Evolutionary conservation across 164 flowering plant genomes (phyloP).

Genomic region (Pachysandra terminalis): DNA sequence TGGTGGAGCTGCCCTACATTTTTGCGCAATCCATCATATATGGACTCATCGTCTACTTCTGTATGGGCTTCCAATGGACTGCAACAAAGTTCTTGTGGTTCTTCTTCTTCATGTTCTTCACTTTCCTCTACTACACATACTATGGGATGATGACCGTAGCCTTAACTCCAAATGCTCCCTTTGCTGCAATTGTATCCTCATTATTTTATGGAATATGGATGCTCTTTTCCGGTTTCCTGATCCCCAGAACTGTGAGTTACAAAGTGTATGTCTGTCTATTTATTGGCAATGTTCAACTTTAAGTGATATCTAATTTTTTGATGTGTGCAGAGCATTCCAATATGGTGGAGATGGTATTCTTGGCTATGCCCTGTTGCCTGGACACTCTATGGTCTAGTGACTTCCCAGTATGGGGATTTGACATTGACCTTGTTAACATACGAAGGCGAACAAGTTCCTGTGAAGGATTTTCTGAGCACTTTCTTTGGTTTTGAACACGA

Average conservation of each 20-base stretch:
- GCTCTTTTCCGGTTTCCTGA: conserved; percentile 31
- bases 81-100: conserved; percentile 27
- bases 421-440: conserved; percentile 8
- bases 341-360: conserved; percentile 35
- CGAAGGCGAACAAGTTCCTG: conserved; percentile 4
- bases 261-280: not conserved
- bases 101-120: conserved; percentile 33
- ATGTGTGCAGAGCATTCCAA: conserved; percentile 23
- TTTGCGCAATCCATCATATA: conserved; percentile 22
- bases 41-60: conserved; percentile 23
- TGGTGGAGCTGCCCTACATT: conserved; percentile 29
- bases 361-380: conserved; percentile 30
- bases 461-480: conserved; percentile 19
- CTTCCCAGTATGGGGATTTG: conserved; percentile 30
- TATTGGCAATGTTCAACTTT: not conserved
- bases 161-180: conserved; percentile 23
- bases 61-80: conserved; percentile 26
- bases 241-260: conserved; percentile 25
- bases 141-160: conserved; percentile 36
- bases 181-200: conserved; percentile 23
- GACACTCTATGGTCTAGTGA: conserved; percentile 29
- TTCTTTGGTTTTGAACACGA: conserved; percentile 23
- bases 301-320: not conserved
- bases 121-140: conserved; percentile 34
- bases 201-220: conserved; percentile 32